phyloP scores from a whole-genome alignment of 257 asterid species.

The Salvia splendens region DNA sequence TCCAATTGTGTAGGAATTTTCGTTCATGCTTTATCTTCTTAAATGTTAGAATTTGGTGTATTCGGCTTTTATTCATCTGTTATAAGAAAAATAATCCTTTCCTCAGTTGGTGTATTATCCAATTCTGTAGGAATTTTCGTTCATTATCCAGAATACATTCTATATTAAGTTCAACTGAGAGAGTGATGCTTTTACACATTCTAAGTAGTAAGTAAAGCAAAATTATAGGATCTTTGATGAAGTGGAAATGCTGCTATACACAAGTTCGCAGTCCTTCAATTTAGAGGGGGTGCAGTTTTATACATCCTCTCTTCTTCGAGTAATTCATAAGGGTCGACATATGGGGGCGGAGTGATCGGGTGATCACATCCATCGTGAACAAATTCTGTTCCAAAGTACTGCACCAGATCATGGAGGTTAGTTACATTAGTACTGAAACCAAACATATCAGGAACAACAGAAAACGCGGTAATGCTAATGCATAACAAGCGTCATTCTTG shows the following conservation, averaged over 20 bases:
- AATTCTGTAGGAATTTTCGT: too few species aligned
- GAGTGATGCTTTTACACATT: slow-evolving; percentile 2
- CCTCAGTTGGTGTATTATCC: too few species aligned
- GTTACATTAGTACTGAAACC: background rate
- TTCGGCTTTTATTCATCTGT: too few species aligned
- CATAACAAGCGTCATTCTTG: too few species aligned
- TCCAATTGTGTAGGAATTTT: too few species aligned
- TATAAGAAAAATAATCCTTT: too few species aligned
- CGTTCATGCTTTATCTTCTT: too few species aligned
- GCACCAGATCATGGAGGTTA: slow-evolving; percentile 32
- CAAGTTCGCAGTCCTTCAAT: slow-evolving; percentile 40
- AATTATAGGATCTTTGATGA: slow-evolving; percentile 14
- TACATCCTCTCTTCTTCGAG: slow-evolving; percentile 81
- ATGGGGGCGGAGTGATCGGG: slow-evolving; percentile 48
- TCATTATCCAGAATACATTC: background rate
- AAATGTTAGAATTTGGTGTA: too few species aligned
- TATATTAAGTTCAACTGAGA: slow-evolving; percentile 6
- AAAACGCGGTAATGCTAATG: too few species aligned
- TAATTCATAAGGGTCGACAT: slow-evolving; percentile 73
- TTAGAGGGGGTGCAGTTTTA: slow-evolving; percentile 60
- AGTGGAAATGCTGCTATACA: slow-evolving; percentile 38
- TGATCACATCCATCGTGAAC: slow-evolving; percentile 59
- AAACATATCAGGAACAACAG: background rate
- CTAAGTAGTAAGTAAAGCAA: slow-evolving; percentile 11
- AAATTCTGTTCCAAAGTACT: slow-evolving; percentile 85